Evolutionary conservation across 192 early-diverging fungal species (phyloP).

Genomic region (Chytriomyces sp.): DNA sequence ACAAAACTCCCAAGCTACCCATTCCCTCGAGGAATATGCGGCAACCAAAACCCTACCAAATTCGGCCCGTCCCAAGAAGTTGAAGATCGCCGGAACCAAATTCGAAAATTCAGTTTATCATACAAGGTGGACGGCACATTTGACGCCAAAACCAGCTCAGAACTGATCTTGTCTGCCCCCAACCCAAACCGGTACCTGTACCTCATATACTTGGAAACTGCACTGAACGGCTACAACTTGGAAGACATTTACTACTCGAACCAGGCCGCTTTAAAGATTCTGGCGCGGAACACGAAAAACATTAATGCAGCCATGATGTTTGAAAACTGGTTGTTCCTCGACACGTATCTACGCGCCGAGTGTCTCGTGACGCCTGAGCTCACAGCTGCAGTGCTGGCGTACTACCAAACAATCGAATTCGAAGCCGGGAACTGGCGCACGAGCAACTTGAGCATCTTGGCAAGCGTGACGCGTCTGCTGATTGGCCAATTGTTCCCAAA

Average conservation of each 20-base stretch:
- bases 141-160: background rate
- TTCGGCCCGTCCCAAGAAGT: background rate
- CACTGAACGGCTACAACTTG: background rate
- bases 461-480: no score
- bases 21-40: background rate
- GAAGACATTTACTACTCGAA: background rate
- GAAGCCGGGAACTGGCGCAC: background rate
- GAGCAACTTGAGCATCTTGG: background rate
- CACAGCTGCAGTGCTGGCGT: background rate
- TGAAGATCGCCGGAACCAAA: background rate
- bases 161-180: background rate
- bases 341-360: background rate
- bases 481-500: no score
- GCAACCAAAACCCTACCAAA: background rate
- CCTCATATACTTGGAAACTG: background rate
- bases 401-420: background rate
- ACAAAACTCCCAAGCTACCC: background rate
- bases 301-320: background rate
- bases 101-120: background rate
- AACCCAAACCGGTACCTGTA: constrained; percentile 1
- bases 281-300: background rate
- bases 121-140: background rate
- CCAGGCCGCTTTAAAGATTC: background rate
- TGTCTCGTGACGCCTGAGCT: constrained; percentile 1
- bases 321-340: constrained; percentile 3